Evolutionary conservation across 495 filamentous ascomycete genomes (phyloP).

Genomic region (Penicillium fimorum): DNA sequence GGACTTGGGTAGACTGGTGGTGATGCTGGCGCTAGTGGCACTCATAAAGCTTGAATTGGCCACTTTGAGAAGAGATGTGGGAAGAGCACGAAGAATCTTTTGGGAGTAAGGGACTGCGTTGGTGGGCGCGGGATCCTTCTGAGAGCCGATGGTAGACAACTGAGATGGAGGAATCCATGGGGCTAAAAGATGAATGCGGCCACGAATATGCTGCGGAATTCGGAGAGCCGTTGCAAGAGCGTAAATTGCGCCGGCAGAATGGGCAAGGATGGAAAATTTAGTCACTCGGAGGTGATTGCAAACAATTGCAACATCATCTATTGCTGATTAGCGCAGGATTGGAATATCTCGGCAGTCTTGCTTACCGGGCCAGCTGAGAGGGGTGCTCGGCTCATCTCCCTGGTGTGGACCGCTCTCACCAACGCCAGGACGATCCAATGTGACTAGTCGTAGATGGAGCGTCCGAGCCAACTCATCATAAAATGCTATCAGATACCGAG

Average conservation of each 20-base stretch:
- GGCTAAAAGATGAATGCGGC: constrained; percentile 90
- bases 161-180: constrained; percentile 99
- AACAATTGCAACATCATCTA: constrained; percentile 93
- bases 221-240: constrained; percentile 92
- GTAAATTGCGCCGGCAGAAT: constrained; percentile 96
- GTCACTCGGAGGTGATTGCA: constrained; percentile 90
- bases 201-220: constrained; percentile 93
- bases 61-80: constrained; percentile 86
- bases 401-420: constrained; percentile 83
- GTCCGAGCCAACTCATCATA: constrained; percentile 94
- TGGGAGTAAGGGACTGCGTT: constrained; percentile 90
- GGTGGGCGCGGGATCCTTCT: constrained; percentile 68
- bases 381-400: constrained; percentile 73
- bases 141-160: constrained; percentile 77
- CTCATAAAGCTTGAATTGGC: constrained; percentile 95
- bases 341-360: constrained; percentile 4
- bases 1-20: constrained; percentile 75
- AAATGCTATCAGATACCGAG: constrained; percentile 92
- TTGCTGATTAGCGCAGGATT: constrained; percentile 15
- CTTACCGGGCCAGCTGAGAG: constrained; percentile 91
- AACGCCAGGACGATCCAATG: constrained; percentile 89
- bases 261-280: constrained; percentile 96
- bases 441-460: constrained; percentile 86
- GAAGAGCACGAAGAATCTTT: constrained; percentile 84
- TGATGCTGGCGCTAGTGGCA: constrained; percentile 86